A percentile compares a stretch with the other conserved stretches of the same genome.
phyloP scores from a whole-genome alignment of 1,139 yeast genomes.

The Saccharomyces hybrid region DNA sequence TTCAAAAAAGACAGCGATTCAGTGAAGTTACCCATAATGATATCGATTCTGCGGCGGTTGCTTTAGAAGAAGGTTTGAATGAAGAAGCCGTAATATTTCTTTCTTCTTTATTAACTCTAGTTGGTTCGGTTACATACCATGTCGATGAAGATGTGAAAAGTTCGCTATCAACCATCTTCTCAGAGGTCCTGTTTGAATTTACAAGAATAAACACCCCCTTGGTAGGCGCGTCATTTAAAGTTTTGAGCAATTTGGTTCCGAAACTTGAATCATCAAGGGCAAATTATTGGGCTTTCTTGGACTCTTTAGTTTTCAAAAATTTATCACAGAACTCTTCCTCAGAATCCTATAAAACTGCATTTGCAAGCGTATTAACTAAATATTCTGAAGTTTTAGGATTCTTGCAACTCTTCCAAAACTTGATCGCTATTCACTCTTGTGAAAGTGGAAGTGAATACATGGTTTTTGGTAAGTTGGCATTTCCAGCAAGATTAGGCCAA shows the following conservation, averaged over 20 bases:
- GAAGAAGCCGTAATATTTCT: slow-evolving; percentile 77
- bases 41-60: slow-evolving; percentile 20
- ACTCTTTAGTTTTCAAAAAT: slow-evolving; percentile 58
- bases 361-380: slow-evolving; percentile 30
- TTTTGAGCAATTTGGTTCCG: slow-evolving; percentile 50
- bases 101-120: slow-evolving; percentile 58
- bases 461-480: slow-evolving; percentile 40
- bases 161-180: slow-evolving; percentile 19
- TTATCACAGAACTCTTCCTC: slow-evolving; percentile 10
- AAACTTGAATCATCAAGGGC: slow-evolving; percentile 37
- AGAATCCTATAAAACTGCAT: slow-evolving; percentile 23
- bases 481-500: slow-evolving; percentile 58
- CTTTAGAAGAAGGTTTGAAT: slow-evolving; percentile 48
- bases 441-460: slow-evolving; percentile 29
- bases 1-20: slow-evolving; percentile 23
- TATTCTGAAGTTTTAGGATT: slow-evolving; percentile 58
- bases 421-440: slow-evolving; percentile 35
- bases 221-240: slow-evolving; percentile 45
- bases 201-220: slow-evolving; percentile 45
- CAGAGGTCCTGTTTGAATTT: slow-evolving; percentile 40
- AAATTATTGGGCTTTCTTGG: slow-evolving; percentile 63
- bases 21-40: slow-evolving; percentile 28
- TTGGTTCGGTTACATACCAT: slow-evolving; percentile 44
- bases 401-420: slow-evolving; percentile 35
- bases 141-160: slow-evolving; percentile 22